A percentile compares a stretch with the other conserved stretches of the same genome.
Evolutionary conservation across 2,329 filamentous ascomycete genomes (phyloP).

Genomic region (Biscogniauxia mediterranea): DNA sequence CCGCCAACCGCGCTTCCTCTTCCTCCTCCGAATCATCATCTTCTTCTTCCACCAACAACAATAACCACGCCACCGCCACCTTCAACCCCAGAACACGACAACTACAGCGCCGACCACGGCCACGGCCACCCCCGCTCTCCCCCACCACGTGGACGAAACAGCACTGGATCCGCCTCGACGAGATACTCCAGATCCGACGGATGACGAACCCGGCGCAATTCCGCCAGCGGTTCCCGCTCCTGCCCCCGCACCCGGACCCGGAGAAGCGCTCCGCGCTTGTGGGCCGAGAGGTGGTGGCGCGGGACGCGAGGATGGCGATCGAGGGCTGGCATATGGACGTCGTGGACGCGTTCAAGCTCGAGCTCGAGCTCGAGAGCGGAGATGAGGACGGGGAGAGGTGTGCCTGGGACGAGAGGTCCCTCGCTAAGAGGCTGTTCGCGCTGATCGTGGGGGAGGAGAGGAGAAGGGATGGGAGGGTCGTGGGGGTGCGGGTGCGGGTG

Average conservation of each 20-base stretch:
- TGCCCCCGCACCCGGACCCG: constrained; percentile 11
- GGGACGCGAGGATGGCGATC: constrained; percentile 46
- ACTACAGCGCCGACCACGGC: neutral
- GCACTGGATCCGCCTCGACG: constrained; percentile 55
- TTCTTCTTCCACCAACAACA: constrained; percentile 2
- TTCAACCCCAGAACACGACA: neutral
- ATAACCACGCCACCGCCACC: neutral
- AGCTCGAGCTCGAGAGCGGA: constrained; percentile 32
- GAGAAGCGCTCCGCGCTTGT: constrained; percentile 34
- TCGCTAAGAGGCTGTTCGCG: constrained; percentile 54
- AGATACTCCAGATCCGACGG: constrained; percentile 49
- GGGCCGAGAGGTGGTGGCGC: constrained; percentile 48
- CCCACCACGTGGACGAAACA: constrained; percentile 46
- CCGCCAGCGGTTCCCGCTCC: constrained; percentile 26
- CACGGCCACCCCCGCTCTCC: constrained; percentile 32
- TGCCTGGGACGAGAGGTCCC: constrained; percentile 47
- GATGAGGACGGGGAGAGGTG: constrained; percentile 9
- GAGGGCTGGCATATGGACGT: constrained; percentile 59
- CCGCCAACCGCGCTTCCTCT: neutral
- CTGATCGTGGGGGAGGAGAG: constrained; percentile 51
- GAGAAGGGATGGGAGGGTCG: constrained; percentile 27
- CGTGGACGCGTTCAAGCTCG: constrained; percentile 50
- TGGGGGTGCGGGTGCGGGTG: too few species aligned
- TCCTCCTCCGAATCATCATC: neutral
- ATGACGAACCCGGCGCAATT: constrained; percentile 38